Evolutionary conservation across 2,329 filamentous ascomycete genomes (phyloP), one percentile per base, ranked within the genome.

Genomic region (Juglanconis juglandina): DNA sequence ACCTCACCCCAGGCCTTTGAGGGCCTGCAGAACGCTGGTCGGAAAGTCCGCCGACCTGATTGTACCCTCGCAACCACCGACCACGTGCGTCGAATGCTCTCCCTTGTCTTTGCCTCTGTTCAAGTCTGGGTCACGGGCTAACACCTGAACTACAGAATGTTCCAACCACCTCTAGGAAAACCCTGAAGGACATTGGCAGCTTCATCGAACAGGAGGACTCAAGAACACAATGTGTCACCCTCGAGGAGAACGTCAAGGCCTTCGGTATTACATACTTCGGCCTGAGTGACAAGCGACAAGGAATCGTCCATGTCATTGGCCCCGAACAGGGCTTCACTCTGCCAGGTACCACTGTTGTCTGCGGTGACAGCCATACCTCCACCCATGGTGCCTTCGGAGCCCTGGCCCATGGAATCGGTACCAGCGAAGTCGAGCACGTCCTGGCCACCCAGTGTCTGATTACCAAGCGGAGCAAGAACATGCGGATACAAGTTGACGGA

Each of bases 1-100:
- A 99, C 95, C 69, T 97, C 94, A 69, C 95, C 95, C 65, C 95
- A 98, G 91, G 95, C 95, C 52, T 99, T 98, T 70, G 95, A 99
- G 75, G 94, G 94, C 55, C 85, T 98, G 57, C 90, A 89, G 74
- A 96, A 96, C 76, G 93, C 95, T 53, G 87, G 87, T 66, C 88
- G 95, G 64, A 86, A 87, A 76, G 93, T 99, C 65, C 88, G 95
- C 77, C 85, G 95, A 79, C 93, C 94, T 62, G 95, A 99, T 78
- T 97, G 94, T 83, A 98, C 95, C 68, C 85, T 99, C 63, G 94
- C 91, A 60, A 99, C 95, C 49, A 96, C 93, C 63, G 95, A 99
- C 77, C 94, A 99, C 78, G 92, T 96, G 91, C 64, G 89, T 80
- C 37, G 33, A 35, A n/a, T 41, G 44, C 54, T 53, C 52, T 35